phyloP scores from a whole-genome alignment of 768 basidiomycete species.

The Pleurotus sapidus region DNA sequence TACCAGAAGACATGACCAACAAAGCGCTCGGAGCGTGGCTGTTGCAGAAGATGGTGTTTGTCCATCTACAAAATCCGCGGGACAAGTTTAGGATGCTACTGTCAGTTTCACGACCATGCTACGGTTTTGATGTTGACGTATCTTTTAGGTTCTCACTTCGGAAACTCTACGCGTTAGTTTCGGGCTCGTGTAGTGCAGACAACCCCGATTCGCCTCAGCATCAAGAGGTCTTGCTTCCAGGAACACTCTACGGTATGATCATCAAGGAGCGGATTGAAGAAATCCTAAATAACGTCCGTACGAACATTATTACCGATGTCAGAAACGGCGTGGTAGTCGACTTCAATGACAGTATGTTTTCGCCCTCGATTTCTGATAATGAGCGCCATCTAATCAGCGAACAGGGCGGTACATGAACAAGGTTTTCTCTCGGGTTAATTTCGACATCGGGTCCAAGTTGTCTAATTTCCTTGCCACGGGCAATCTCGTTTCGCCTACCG shows the following conservation, averaged over 20 bases:
- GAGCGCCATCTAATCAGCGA: neutral
- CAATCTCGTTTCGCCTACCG: slow-evolving; percentile 90
- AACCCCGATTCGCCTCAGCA: slow-evolving; percentile 99
- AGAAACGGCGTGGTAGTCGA: slow-evolving; percentile 76
- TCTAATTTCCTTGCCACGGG: slow-evolving; percentile 97
- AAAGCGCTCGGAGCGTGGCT: slow-evolving; percentile 78
- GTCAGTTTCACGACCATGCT: slow-evolving; percentile 44
- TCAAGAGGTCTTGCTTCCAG: slow-evolving; percentile 95
- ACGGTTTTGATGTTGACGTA: neutral
- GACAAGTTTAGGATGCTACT: slow-evolving; percentile 96
- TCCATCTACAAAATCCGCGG: slow-evolving; percentile 80
- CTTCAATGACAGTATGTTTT: slow-evolving; percentile 77
- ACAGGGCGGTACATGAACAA: slow-evolving; percentile 81
- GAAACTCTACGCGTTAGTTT: slow-evolving; percentile 90
- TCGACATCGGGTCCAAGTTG: slow-evolving; percentile 87
- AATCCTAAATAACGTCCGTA: slow-evolving; percentile 69
- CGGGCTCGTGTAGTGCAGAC: slow-evolving; percentile 86
- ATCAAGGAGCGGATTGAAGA: slow-evolving; percentile 98
- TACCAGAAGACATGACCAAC: slow-evolving; percentile 94
- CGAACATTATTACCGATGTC: slow-evolving; percentile 70
- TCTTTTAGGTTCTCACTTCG: slow-evolving; percentile 87
- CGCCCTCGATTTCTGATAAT: neutral
- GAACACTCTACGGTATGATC: slow-evolving; percentile 92
- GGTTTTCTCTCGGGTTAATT: slow-evolving; percentile 74
- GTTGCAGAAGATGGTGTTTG: slow-evolving; percentile 81